phyloP scores from a whole-genome alignment of 2,329 filamentous ascomycete genomes.

The Massarina eburnea region DNA sequence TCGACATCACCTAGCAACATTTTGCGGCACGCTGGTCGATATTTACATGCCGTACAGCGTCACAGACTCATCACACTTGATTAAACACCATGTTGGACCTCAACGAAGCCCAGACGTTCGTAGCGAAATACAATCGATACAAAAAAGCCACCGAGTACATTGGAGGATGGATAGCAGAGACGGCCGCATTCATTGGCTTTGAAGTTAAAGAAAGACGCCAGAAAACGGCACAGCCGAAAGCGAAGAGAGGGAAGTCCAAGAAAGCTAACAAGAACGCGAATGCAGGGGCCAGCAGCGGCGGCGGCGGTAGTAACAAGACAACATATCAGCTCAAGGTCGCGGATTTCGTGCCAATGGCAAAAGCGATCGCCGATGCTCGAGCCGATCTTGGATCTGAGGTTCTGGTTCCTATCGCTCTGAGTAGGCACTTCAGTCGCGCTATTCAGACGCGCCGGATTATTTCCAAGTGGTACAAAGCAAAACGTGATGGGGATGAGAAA shows the following conservation, averaged over 20 bases:
- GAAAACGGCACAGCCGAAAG: background rate
- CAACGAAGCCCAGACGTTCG: background rate
- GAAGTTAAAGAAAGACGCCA: slow-evolving; percentile 2
- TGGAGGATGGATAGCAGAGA: slow-evolving; percentile 10
- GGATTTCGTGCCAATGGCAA: slow-evolving; percentile 7
- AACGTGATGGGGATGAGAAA: background rate
- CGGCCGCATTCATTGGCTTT: slow-evolving; percentile 3
- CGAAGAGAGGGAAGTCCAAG: background rate
- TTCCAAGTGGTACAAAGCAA: slow-evolving; percentile 1
- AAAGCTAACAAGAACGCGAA: background rate
- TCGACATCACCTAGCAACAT: no score
- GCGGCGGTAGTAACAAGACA: no score
- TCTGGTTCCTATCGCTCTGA: slow-evolving; percentile 3
- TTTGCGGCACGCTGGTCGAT: no score
- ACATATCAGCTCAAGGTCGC: slow-evolving; percentile 3
- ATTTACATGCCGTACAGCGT: no score
- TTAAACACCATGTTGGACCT: background rate
- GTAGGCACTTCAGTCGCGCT: slow-evolving; percentile 4
- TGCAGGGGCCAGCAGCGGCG: background rate
- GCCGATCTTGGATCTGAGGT: background rate
- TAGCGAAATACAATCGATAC: slow-evolving; percentile 8
- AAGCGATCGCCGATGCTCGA: slow-evolving; percentile 1
- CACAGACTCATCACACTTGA: no score
- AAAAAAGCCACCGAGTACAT: slow-evolving; percentile 11
- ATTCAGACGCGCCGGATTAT: slow-evolving; percentile 7